These are phyloP conservation scores for Umbelopsis vinacea DNA, from an alignment of 192 early-diverging fungal species.

Conservation along the genomic window DNA sequence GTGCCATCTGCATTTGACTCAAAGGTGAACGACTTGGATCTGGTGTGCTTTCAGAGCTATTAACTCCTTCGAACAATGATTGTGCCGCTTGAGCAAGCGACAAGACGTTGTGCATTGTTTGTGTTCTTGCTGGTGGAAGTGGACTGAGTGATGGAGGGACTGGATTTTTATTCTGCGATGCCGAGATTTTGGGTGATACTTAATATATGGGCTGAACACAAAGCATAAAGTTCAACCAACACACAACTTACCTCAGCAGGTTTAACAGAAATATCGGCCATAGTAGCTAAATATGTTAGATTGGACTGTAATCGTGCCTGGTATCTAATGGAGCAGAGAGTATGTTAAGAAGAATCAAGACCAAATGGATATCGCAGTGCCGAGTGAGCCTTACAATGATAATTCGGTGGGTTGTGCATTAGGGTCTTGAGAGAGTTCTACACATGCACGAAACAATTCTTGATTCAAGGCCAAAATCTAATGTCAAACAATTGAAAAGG, in stretches of 20 bases:
- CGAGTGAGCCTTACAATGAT: constrained; percentile 25
- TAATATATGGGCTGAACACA: no score
- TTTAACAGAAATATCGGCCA: constrained; percentile 38
- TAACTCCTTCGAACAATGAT: constrained; percentile 17
- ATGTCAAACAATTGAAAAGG: no score
- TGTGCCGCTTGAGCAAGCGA: constrained; percentile 29
- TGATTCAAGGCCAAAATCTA: constrained; percentile 40
- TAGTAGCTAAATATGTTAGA: constrained; percentile 42
- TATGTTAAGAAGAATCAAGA: background rate
- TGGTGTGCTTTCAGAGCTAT: background rate
- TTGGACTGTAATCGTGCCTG: constrained; percentile 42
- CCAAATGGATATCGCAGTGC: background rate
- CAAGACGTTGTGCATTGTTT: constrained; percentile 27
- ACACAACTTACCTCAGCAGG: constrained; percentile 32
- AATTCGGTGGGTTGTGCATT: constrained; percentile 25
- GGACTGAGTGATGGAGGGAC: constrained; percentile 35
- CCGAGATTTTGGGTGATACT: background rate
- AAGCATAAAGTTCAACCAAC: background rate
- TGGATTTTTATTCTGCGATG: constrained; percentile 29
- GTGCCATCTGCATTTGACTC: constrained; percentile 15
- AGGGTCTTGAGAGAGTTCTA: constrained; percentile 27
- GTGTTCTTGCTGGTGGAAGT: constrained; percentile 33
- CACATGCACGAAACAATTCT: constrained; percentile 39
- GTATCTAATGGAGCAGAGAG: constrained; percentile 20
- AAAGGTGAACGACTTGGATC: constrained; percentile 15